These are phyloP conservation scores for Colletotrichum eleusines DNA, from an alignment of 2,329 filamentous ascomycete species.

Conservation along the genomic window DNA sequence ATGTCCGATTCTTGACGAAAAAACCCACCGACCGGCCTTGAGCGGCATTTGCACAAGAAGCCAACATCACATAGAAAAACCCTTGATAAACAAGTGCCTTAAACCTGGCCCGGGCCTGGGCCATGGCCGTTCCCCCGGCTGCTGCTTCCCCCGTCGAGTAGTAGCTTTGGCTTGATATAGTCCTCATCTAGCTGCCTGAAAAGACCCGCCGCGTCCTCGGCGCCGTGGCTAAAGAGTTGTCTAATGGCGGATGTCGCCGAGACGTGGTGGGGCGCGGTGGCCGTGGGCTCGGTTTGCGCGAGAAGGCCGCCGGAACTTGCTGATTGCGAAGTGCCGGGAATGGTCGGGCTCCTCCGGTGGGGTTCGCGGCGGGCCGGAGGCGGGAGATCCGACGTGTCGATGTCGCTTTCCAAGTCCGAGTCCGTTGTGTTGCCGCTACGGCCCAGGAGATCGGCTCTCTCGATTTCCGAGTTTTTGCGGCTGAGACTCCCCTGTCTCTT, in stretches of 20 bases:
- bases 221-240: conserved; percentile 75
- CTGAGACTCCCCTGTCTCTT: conserved; percentile 62
- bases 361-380: conserved; percentile 66
- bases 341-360: conserved; percentile 54
- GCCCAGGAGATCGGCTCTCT: conserved; percentile 69
- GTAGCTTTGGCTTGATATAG: conserved; percentile 90
- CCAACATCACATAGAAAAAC: not conserved
- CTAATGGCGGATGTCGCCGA: conserved; percentile 82
- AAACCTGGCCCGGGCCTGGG: conserved; percentile 19
- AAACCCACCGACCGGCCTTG: not conserved
- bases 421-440: conserved; percentile 61
- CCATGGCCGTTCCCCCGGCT: conserved; percentile 36
- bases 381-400: conserved; percentile 75
- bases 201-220: conserved; percentile 89
- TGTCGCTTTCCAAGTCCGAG: conserved; percentile 72
- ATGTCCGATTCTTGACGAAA: conserved; percentile 10
- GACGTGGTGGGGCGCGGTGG: conserved; percentile 57
- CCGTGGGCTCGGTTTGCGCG: conserved; percentile 43
- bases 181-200: conserved; percentile 96
- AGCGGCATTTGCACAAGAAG: conserved; percentile 20
- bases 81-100: not conserved
- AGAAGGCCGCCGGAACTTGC: conserved; percentile 37
- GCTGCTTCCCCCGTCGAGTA: conserved; percentile 76
- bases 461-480: conserved; percentile 65
- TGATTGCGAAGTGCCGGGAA: conserved; percentile 35